phyloP scores from a whole-genome alignment of 495 filamentous ascomycete genomes.

The Podospora comata region DNA sequence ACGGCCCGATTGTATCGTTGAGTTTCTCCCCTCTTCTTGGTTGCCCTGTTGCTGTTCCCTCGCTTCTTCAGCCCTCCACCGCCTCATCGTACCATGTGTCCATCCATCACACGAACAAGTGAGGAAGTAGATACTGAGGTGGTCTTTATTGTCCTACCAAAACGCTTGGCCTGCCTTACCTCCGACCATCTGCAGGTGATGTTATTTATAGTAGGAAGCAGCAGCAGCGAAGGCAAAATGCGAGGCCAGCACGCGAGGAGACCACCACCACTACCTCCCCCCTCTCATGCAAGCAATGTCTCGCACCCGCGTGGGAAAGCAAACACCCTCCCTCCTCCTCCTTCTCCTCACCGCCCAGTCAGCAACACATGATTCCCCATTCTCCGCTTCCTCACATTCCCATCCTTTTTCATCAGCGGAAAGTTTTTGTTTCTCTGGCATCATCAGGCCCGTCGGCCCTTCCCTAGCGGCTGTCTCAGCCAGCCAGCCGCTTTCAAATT shows the following conservation, averaged over 20 bases:
- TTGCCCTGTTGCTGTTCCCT: neutral
- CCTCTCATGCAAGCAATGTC: neutral
- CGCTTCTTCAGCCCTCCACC: neutral
- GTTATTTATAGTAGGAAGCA: neutral
- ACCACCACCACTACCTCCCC: no score
- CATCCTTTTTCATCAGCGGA: neutral
- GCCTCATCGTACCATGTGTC: neutral
- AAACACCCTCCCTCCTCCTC: neutral
- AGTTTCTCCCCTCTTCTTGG: neutral
- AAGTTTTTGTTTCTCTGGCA: neutral
- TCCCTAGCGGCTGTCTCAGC: neutral
- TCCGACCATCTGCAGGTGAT: neutral
- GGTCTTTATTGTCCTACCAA: neutral
- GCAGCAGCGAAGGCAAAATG: no score
- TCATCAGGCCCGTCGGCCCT: neutral
- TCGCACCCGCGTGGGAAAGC: neutral
- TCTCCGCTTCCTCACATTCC: neutral
- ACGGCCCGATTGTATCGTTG: neutral
- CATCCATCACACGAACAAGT: neutral
- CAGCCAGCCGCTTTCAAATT: neutral
- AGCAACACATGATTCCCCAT: neutral
- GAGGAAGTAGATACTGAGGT: neutral
- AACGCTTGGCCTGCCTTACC: neutral
- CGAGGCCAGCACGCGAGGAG: neutral
- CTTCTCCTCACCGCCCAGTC: neutral